phyloP scores from a whole-genome alignment of 1,139 yeast species.

The Kurtzmaniella quercitrusa region DNA sequence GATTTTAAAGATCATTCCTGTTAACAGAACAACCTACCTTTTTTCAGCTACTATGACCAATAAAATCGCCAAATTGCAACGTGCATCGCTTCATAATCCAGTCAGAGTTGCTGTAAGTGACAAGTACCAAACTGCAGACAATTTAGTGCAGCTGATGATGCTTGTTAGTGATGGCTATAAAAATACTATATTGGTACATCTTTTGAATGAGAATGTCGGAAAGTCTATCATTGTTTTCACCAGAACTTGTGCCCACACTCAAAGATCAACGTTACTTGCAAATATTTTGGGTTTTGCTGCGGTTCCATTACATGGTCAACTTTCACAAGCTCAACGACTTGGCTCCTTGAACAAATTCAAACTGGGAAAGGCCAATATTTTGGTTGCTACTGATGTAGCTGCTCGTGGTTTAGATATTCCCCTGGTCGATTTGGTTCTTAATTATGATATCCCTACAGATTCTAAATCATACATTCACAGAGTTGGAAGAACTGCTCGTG shows the following conservation, averaged over 20 bases:
- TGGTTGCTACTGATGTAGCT: slow-evolving; percentile 97
- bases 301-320: slow-evolving; percentile 91
- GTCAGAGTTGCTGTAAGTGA: slow-evolving; percentile 87
- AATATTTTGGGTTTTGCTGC: slow-evolving; percentile 83
- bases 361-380: slow-evolving; percentile 73
- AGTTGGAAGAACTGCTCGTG: slow-evolving; percentile 98
- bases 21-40: slow-evolving; percentile 76
- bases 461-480: slow-evolving; percentile 97
- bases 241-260: slow-evolving; percentile 93
- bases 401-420: slow-evolving; percentile 98
- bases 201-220: slow-evolving; percentile 80
- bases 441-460: slow-evolving; percentile 95
- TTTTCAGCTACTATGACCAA: slow-evolving; percentile 97
- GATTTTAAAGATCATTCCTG: slow-evolving; percentile 81
- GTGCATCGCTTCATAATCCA: slow-evolving; percentile 88
- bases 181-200: slow-evolving; percentile 78
- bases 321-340: slow-evolving; percentile 85
- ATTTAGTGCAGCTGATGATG: slow-evolving; percentile 83
- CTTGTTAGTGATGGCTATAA: slow-evolving; percentile 91
- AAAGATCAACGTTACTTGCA: slow-evolving; percentile 78
- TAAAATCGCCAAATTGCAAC: slow-evolving; percentile 87
- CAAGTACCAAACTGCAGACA: slow-evolving; percentile 90
- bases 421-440: slow-evolving; percentile 84
- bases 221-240: slow-evolving; percentile 88
- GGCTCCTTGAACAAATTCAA: slow-evolving; percentile 93